Evolutionary conservation across 495 filamentous ascomycete genomes (phyloP).

Genomic region (Collariella sp.): DNA sequence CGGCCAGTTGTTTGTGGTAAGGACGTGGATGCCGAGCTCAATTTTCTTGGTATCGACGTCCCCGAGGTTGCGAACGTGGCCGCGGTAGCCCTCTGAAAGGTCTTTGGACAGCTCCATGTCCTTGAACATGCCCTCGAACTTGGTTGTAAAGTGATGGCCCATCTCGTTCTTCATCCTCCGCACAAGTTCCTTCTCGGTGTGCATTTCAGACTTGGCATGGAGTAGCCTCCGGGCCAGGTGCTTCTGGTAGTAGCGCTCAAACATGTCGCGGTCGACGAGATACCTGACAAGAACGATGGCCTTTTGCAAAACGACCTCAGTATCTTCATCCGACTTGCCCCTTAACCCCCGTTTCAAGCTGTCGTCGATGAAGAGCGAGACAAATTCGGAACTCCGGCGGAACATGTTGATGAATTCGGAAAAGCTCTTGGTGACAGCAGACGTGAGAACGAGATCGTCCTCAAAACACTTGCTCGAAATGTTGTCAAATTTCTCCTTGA

Average conservation of each 20-base stretch:
- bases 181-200: constrained; percentile 90
- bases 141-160: constrained; percentile 85
- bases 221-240: constrained; percentile 81
- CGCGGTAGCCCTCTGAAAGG: constrained; percentile 64
- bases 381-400: constrained; percentile 71
- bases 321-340: constrained; percentile 81
- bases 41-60: constrained; percentile 58
- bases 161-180: constrained; percentile 92
- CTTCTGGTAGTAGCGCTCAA: constrained; percentile 97
- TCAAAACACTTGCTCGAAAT: constrained; percentile 63
- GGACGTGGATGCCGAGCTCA: constrained; percentile 73
- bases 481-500: constrained; percentile 85
- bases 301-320: constrained; percentile 83
- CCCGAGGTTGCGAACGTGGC: constrained; percentile 53
- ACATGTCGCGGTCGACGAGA: constrained; percentile 85
- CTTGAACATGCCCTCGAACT: constrained; percentile 96
- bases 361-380: constrained; percentile 95
- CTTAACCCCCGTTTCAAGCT: constrained; percentile 91
- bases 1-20: constrained; percentile 93
- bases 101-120: constrained; percentile 91
- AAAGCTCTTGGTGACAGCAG: constrained; percentile 74
- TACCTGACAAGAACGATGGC: constrained; percentile 82
- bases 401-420: constrained; percentile 87
- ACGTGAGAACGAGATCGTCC: constrained; percentile 69
- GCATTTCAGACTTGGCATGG: constrained; percentile 76